Base-by-base conservation (phyloP, 2,329 filamentous ascomycete species). In the Ophiostoma triangulosporum region DNA sequence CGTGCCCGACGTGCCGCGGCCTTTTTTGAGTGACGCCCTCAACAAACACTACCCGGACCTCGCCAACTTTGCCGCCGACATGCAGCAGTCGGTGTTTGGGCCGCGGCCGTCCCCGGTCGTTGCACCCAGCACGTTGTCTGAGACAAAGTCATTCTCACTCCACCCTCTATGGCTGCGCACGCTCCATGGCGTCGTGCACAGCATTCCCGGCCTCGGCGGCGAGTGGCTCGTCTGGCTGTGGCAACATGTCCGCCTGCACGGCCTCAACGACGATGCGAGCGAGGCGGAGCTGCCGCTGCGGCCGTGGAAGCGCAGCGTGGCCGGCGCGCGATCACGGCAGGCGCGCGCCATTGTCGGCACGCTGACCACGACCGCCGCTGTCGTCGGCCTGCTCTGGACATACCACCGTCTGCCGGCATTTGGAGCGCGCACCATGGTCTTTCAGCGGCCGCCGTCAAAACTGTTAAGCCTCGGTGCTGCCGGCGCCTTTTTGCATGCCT, bases 391-490 rank as follows among this genome's bases (percentile, higher is more conserved):
- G 8, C 63, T 68, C 35, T 56, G 68, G n/a, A 46, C 50, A 14
- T 74, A 74, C 60, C 66, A 64, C 29, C 62, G 64, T 2, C 60
- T 75, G 53, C 64, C 69, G 26, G 69, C 72, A 1, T 73, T 75
- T 57, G 75, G 75, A 1, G 63, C 68, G n/a, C 62, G 64, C 20
- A 64, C 65, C 12, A 70, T 77, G 50, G 60, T 68, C 1, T 78
- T 74, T 67, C 63, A 63, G 54, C 61, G 66, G 1, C 54, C 60
- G n/a, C 62, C 57, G 36, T 60, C 58, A 12, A 60, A 64, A 1
- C 57, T 77, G 32, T 65, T 67, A 49, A 66, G 68, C 54, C 73
- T 74, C 57, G 74, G 74, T 3, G 70, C 73, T 22, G 63, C 75
- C 15, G 73, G 74, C 1, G 66, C 69, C 1, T 70, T 77, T 63